phyloP scores from a whole-genome alignment of 805 yeast genomes.

The Lachancea quebecensis region DNA sequence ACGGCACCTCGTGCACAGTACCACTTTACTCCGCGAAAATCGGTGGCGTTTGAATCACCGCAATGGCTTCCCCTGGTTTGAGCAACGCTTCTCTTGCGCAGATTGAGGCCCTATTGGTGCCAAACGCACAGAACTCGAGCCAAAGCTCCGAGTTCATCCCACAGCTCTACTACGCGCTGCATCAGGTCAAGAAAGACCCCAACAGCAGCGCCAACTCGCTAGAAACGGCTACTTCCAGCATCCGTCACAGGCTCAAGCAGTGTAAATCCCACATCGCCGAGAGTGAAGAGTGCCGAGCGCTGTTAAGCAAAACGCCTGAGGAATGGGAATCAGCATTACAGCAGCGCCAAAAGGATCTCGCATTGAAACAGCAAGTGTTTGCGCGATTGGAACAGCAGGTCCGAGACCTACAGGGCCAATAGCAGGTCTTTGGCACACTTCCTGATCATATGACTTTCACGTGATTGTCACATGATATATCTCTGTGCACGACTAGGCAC shows the following conservation, averaged over 20 bases:
- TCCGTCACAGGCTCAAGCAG: slow-evolving; percentile 27
- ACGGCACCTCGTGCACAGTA: too few species aligned
- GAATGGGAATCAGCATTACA: slow-evolving; percentile 26
- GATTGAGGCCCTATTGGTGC: slow-evolving; percentile 1
- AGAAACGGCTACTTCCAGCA: slow-evolving; percentile 27
- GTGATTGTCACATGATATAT: neutral
- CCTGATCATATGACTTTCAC: neutral
- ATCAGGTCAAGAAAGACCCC: slow-evolving; percentile 30
- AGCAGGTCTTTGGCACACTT: too few species aligned
- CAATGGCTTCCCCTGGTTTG: too few species aligned
- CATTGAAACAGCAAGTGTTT: slow-evolving; percentile 19
- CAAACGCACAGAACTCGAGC: slow-evolving; percentile 1
- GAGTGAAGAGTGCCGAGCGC: slow-evolving; percentile 24
- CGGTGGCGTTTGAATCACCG: neutral
- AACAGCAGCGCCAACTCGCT: slow-evolving; percentile 27
- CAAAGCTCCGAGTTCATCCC: slow-evolving; percentile 27
- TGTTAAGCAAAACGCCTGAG: slow-evolving; percentile 22
- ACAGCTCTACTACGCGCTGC: slow-evolving; percentile 27
- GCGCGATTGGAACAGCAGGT: slow-evolving; percentile 11
- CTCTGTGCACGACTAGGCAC: too few species aligned
- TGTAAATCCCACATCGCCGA: slow-evolving; percentile 24
- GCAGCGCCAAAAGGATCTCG: slow-evolving; percentile 22
- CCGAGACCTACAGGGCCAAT: neutral
- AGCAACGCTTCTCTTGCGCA: slow-evolving; percentile 5
- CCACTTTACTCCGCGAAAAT: neutral